Conservation (phyloP, 352 stramenopile genomes). For the Phytophthora sp. region DNA sequence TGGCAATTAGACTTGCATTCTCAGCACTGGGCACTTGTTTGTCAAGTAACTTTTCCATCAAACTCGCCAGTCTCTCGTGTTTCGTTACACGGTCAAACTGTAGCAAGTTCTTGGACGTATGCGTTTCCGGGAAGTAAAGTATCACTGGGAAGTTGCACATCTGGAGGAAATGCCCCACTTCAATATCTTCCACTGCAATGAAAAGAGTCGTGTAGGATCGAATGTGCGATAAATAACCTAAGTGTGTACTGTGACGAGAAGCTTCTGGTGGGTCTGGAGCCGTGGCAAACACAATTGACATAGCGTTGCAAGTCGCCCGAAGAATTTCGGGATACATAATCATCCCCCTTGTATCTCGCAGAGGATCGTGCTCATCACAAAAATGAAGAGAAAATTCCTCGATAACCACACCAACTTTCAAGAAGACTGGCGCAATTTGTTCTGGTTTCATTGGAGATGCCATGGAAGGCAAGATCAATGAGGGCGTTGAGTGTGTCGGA, state of each 20-base stretch:
- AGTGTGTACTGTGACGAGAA: conserved; percentile 43
- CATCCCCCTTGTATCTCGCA: conserved; percentile 36
- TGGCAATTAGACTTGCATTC: conserved; percentile 40
- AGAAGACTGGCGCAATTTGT: conserved; percentile 23
- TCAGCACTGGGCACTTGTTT: conserved; percentile 45
- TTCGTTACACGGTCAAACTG: conserved; percentile 46
- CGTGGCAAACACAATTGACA: conserved; percentile 58
- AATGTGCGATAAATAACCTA: conserved; percentile 78
- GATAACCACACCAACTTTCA: conserved; percentile 47
- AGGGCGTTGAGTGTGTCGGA: conserved; percentile 16
- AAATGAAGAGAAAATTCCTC: conserved; percentile 62
- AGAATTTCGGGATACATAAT: conserved; percentile 72
- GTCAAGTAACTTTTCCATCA: conserved; percentile 47
- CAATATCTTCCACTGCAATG: conserved; percentile 48
- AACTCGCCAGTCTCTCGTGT: conserved; percentile 40
- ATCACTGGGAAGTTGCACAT: conserved; percentile 80
- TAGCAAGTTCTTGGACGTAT: conserved; percentile 37
- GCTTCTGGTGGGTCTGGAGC: conserved; percentile 58
- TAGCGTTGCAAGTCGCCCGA: conserved; percentile 37
- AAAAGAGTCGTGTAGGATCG: conserved; percentile 67
- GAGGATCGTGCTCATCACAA: conserved; percentile 65
- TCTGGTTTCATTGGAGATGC: conserved; percentile 13
- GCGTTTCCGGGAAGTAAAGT: conserved; percentile 48
- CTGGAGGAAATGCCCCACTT: conserved; percentile 76
- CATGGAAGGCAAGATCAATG: conserved; percentile 26